Base-by-base conservation (phyloP, 1,139 yeast species). In the Suhomyces bribrorum region DNA sequence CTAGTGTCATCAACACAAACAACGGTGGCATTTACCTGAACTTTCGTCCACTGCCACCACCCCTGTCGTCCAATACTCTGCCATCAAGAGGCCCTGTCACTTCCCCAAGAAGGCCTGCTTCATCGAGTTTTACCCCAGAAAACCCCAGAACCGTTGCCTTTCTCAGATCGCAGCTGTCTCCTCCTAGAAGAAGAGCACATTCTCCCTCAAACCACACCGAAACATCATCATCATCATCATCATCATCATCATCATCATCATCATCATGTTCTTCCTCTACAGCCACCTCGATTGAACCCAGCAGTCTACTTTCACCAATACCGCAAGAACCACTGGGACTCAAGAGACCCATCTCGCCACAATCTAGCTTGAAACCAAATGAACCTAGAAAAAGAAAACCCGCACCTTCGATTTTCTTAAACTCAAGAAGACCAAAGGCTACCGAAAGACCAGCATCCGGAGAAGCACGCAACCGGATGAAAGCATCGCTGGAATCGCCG, bases 361-460 rank as follows among this genome's bases (percentile, higher is more conserved):
- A 20, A 5, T 20, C 5, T 5, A 3, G 14, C 7, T 12, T 11
- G 13, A 14, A 18, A 18, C 32, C 27, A n/a, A 13, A 12, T 6
- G 34, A 34, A 13, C 23, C 23, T 20, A 29, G 39, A 5, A 36
- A 31, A 24, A 36, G 18, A 14, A 15, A 35, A 14, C 39, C 39
- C 3, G 43, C 48, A 3, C 54, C 62, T 13, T 58, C 64, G 9
- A 54, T 61, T 11, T 61, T 60, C 36, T 46, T 59, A 24, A 47
- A 48, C n/a, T 45, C 35, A 29, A 50, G 52, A 29, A 45, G 57
- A 23, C 40, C 30, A 25, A 46, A 30, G n/a, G n/a, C n/a, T n/a
- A 29, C 46, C 43, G 30, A 28, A n/a, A 20, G 23, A 20, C 6
- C 8, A n/a, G n/a, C 11, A 4, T 20, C 23, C 1, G 6, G 23